Evolutionary conservation across 148 eudicot genomes (phyloP), one percentile per base, ranked within the genome.

Genomic region (Fagopyrum tataricum): DNA sequence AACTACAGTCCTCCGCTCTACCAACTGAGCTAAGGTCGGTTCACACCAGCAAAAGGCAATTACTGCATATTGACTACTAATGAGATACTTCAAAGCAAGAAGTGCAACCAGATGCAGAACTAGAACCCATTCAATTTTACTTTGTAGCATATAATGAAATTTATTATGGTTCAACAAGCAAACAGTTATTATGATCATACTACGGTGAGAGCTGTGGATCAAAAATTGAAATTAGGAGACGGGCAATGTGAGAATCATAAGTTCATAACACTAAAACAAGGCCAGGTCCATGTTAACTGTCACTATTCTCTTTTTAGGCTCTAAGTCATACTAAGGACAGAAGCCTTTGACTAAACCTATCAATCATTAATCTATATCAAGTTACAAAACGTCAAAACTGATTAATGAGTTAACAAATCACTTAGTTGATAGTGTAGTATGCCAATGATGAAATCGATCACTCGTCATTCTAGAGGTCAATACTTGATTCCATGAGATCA

Each of bases 1-100:
- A 64, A 64, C 69, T 64, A 64, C 69, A 64, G 69, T 64, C 69
- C 44, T 64, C 69, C 69, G 18, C 69, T 64, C 69, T 64, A 64
- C 69, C 69, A 64, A 64, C 44, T 64, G 69, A 64, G 69, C 69
- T 64, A 64, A 64, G 43, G 69, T 64, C 44, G 69, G 69, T 37
- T 64, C 10, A 64, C 31, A 12, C 7, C 12, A 59, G 37, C 40
- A 10, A 23, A 59, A 9, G n/a, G 18, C 5, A 59, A 52, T 52
- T 21, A 55, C 21, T 20, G 31, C 4, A 61, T 4, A 24, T 61
- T 61, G 41, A 26, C 23, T 24, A 61, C 4, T 12, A 2, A 5
- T 61, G 13, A 10, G 41, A 61, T 26, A 59, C 40, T 59, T 11
- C 41, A 59, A 55, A 4, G 31, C 62, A 55, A 61, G 41, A 61